Evolutionary conservation across 2,329 filamentous ascomycete species (phyloP).

Genomic region (Helotiales sp.): DNA sequence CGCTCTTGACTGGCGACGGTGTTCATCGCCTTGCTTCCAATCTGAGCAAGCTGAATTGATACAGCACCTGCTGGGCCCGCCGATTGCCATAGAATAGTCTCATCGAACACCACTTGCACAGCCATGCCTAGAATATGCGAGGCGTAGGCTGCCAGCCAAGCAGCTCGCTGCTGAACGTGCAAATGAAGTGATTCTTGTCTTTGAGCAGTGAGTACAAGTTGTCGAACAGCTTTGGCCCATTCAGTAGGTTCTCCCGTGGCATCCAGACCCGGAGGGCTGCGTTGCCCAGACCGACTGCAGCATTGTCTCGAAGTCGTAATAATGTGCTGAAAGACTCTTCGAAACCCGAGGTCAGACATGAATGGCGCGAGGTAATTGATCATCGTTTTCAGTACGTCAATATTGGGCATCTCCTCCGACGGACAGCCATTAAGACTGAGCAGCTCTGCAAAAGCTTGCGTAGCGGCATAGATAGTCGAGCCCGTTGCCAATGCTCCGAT

Average conservation of each 20-base stretch:
- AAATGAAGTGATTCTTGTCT: not conserved
- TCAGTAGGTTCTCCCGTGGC: not conserved
- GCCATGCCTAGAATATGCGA: slow-evolving; percentile 1
- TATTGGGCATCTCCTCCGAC: not conserved
- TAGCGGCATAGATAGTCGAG: not conserved
- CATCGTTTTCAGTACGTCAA: not conserved
- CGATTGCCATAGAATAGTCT: not conserved
- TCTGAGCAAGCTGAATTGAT: not conserved
- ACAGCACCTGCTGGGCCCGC: not conserved
- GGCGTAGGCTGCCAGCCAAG: not conserved
- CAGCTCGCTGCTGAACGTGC: not conserved
- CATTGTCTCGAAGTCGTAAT: not conserved
- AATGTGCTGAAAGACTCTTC: not conserved
- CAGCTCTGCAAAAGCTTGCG: not conserved
- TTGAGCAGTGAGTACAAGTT: not conserved
- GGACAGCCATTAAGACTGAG: not conserved
- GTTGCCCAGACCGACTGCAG: not conserved
- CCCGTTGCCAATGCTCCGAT: not conserved
- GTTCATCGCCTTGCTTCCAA: too few species aligned
- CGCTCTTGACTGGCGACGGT: too few species aligned
- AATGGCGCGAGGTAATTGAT: not conserved
- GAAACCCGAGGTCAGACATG: not conserved
- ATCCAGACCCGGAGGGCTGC: not conserved
- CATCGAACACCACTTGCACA: not conserved
- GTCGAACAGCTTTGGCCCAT: not conserved